A percentile compares a stretch with the other conserved stretches of the same genome.
These are phyloP conservation scores for Phascolomyces articulosus DNA, from an alignment of 371 early-diverging fungal genomes.

Conservation along the genomic window DNA sequence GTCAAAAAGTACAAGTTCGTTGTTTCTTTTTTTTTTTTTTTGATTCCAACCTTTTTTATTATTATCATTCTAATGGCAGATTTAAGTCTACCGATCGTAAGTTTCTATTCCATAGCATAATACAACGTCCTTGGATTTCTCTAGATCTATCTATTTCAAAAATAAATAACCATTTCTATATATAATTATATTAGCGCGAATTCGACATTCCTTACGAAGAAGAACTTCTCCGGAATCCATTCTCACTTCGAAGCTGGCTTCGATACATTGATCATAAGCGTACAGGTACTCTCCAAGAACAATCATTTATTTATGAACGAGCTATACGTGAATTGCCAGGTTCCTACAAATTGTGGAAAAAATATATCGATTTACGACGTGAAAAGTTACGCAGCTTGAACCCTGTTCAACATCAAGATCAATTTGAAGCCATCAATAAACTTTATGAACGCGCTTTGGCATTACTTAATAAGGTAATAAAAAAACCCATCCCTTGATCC, in stretches of 20 bases:
- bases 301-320: slow-evolving; percentile 82
- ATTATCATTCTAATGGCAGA: not conserved
- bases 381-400: slow-evolving; percentile 53
- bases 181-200: slow-evolving; percentile 63
- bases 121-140: no score
- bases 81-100: slow-evolving; percentile 1
- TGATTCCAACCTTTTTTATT: not conserved
- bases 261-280: slow-evolving; percentile 90
- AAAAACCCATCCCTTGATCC: not conserved
- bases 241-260: slow-evolving; percentile 82
- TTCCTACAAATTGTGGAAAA: slow-evolving; percentile 95
- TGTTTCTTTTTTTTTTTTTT: not conserved
- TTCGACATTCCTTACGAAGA: slow-evolving; percentile 88
- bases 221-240: slow-evolving; percentile 87
- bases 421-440: slow-evolving; percentile 68
- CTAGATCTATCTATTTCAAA: no score
- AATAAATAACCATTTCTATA: not conserved
- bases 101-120: no score
- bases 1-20: no score
- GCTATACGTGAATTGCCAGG: slow-evolving; percentile 89
- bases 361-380: slow-evolving; percentile 79
- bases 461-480: slow-evolving; percentile 85
- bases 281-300: slow-evolving; percentile 40
- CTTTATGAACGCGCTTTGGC: slow-evolving; percentile 89
- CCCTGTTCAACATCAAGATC: slow-evolving; percentile 52